phyloP scores from a whole-genome alignment of 2,329 filamentous ascomycete genomes.

The Cladosporium sphaerospermum region DNA sequence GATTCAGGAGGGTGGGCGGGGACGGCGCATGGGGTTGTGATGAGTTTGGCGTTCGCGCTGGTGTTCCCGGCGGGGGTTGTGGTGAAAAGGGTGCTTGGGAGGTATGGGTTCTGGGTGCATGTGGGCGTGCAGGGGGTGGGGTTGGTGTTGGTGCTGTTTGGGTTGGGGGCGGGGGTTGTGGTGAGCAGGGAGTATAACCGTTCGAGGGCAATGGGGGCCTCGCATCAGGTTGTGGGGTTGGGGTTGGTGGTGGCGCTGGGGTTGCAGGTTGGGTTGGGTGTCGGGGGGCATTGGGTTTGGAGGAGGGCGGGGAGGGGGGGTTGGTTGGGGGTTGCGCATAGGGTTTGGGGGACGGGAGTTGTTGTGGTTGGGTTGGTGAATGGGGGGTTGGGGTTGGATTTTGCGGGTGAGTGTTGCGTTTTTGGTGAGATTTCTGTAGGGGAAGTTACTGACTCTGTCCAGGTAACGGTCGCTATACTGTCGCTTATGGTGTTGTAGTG shows the following conservation, averaged over 20 bases:
- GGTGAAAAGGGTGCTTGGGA: slow-evolving; percentile 33
- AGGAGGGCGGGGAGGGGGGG: slow-evolving; percentile 40
- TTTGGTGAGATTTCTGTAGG: neutral
- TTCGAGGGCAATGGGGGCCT: slow-evolving; percentile 15
- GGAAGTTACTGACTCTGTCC: neutral
- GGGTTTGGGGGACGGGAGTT: slow-evolving; percentile 53
- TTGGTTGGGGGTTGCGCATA: slow-evolving; percentile 48
- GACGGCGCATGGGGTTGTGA: slow-evolving; percentile 26
- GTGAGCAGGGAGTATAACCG: slow-evolving; percentile 32
- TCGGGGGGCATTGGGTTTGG: slow-evolving; percentile 51
- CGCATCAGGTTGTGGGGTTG: slow-evolving; percentile 55
- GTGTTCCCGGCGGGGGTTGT: slow-evolving; percentile 31
- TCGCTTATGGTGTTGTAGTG: neutral
- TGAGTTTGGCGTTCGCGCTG: slow-evolving; percentile 31
- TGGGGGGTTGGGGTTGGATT: slow-evolving; percentile 53
- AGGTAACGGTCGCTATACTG: slow-evolving; percentile 1
- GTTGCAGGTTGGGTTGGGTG: slow-evolving; percentile 49
- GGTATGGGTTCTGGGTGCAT: slow-evolving; percentile 33
- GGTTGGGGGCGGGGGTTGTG: slow-evolving; percentile 36
- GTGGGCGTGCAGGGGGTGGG: slow-evolving; percentile 29
- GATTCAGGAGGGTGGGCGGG: slow-evolving; percentile 21
- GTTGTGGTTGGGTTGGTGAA: slow-evolving; percentile 52
- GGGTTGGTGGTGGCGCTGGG: slow-evolving; percentile 49
- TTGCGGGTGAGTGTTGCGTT: slow-evolving; percentile 41
- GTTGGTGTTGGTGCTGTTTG: slow-evolving; percentile 30